phyloP scores from a whole-genome alignment of 805 yeast species.

The Metschnikowia gruessii region DNA sequence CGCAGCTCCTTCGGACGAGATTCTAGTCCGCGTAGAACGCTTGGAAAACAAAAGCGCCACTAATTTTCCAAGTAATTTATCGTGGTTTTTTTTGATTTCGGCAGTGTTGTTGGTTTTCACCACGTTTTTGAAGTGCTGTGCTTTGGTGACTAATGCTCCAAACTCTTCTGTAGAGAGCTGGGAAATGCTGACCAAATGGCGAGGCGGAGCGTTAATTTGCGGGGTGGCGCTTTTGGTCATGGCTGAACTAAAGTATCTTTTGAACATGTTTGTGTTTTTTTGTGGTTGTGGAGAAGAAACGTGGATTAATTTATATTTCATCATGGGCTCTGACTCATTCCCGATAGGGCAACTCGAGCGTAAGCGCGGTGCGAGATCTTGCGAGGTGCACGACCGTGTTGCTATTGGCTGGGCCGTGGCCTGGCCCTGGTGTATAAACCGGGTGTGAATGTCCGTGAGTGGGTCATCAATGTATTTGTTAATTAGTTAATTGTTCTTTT shows the following conservation, averaged over 20 bases:
- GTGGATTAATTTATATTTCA: too few relatives aligned
- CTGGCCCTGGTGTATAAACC: not conserved
- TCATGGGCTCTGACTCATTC: slow-evolving; percentile 17
- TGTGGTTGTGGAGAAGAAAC: too few relatives aligned
- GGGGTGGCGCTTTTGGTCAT: slow-evolving; percentile 3
- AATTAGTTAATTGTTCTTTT: too few relatives aligned
- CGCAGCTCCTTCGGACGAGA: slow-evolving; percentile 93
- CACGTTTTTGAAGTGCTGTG: slow-evolving; percentile 60
- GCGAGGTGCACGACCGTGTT: too few relatives aligned
- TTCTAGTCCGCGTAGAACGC: slow-evolving; percentile 92
- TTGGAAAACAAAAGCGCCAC: slow-evolving; percentile 83
- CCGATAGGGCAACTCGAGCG: slow-evolving; percentile 14
- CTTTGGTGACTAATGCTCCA: slow-evolving; percentile 65
- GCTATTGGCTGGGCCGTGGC: too few relatives aligned
- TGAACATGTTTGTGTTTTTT: slow-evolving; percentile 11
- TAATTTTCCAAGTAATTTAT: slow-evolving; percentile 71
- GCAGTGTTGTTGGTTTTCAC: slow-evolving; percentile 52
- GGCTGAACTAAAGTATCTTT: slow-evolving; percentile 13
- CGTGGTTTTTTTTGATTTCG: slow-evolving; percentile 35
- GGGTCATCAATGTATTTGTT: too few relatives aligned
- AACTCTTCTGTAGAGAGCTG: slow-evolving; percentile 77
- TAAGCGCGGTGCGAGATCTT: slow-evolving; percentile 22
- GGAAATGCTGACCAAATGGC: slow-evolving; percentile 81
- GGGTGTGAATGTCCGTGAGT: too few relatives aligned
- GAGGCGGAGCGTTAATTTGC: slow-evolving; percentile 25